Evolutionary conservation across 768 basidiomycete species (phyloP).

Genomic region (Termitomyces sp.): DNA sequence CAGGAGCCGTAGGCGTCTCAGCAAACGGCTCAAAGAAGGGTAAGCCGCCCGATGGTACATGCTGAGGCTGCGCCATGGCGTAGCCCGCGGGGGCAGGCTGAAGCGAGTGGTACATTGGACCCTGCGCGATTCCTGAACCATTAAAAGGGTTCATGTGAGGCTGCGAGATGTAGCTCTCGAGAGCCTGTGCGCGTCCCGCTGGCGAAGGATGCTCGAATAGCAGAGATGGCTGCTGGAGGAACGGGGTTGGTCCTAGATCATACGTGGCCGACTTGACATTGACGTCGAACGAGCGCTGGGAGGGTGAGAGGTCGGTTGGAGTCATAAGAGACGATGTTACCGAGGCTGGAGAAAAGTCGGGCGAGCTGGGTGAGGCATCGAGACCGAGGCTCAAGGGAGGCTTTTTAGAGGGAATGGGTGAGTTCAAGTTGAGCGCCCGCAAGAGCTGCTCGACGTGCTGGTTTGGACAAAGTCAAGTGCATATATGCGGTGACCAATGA

Average conservation of each 20-base stretch:
- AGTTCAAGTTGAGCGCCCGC: constrained; percentile 73
- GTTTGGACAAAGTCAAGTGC: neutral
- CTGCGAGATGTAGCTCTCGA: constrained; percentile 13
- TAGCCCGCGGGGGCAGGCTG: constrained; percentile 2
- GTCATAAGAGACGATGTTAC: constrained; percentile 67
- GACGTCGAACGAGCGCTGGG: constrained; percentile 48
- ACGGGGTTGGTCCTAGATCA: constrained; percentile 38
- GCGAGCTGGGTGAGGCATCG: constrained; percentile 47
- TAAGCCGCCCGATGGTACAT: constrained; percentile 16
- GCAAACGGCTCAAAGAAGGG: constrained; percentile 51
- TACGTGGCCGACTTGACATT: constrained; percentile 45
- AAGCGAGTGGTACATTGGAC: neutral
- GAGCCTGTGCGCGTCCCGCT: constrained; percentile 9
- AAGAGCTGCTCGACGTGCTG: constrained; percentile 80
- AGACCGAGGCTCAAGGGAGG: constrained; percentile 38
- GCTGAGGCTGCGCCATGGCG: constrained; percentile 13
- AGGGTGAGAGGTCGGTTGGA: constrained; percentile 69
- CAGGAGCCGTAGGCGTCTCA: constrained; percentile 21
- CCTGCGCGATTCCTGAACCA: neutral
- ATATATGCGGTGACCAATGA: constrained; percentile 4
- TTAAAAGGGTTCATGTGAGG: neutral
- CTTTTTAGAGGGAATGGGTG: constrained; percentile 49
- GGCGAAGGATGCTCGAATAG: constrained; percentile 31
- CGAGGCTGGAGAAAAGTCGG: constrained; percentile 71
- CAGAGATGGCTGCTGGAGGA: constrained; percentile 27